Percentiles rank a stretch among this genome's conserved stretches.
phyloP scores from a whole-genome alignment of 805 yeast genomes.

The Candida insectorum region DNA sequence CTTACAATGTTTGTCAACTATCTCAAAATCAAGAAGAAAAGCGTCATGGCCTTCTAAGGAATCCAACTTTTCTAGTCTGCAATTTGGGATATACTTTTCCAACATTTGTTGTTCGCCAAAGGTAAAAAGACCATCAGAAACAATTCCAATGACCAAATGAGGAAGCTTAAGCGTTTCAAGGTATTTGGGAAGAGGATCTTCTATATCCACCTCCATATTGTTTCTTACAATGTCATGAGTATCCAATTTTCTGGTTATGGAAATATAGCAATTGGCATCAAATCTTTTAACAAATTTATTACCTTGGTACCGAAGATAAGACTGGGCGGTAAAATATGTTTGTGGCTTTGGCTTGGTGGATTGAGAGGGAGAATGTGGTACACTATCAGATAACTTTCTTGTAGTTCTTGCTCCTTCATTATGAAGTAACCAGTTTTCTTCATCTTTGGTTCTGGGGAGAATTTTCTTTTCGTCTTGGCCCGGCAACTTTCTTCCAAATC shows the following conservation, averaged over 20 bases:
- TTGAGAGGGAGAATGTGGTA: constrained; percentile 3
- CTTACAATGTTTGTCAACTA: constrained; percentile 67
- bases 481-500: constrained; percentile 77
- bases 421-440: constrained; percentile 80
- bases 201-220: constrained; percentile 16
- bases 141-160: constrained; percentile 80
- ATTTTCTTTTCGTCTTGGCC: constrained; percentile 19
- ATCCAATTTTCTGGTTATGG: constrained; percentile 89
- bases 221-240: constrained; percentile 92
- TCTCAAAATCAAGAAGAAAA: constrained; percentile 81
- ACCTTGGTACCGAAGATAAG: constrained; percentile 92
- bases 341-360: constrained; percentile 41
- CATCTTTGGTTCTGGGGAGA: constrained; percentile 49
- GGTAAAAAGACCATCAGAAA: constrained; percentile 90
- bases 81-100: constrained; percentile 69
- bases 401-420: constrained; percentile 66
- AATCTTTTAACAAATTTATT: constrained; percentile 83
- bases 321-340: constrained; percentile 88
- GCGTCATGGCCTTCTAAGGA: constrained; percentile 99
- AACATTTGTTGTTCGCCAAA: constrained; percentile 85
- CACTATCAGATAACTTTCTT: constrained; percentile 8
- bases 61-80: constrained; percentile 65
- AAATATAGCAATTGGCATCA: constrained; percentile 95
- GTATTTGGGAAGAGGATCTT: constrained; percentile 45
- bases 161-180: constrained; percentile 66